Evolutionary conservation across 2,329 filamentous ascomycete genomes (phyloP), one percentile per base, ranked within the genome.

Genomic region (Phyllosticta paracitricarpa): DNA sequence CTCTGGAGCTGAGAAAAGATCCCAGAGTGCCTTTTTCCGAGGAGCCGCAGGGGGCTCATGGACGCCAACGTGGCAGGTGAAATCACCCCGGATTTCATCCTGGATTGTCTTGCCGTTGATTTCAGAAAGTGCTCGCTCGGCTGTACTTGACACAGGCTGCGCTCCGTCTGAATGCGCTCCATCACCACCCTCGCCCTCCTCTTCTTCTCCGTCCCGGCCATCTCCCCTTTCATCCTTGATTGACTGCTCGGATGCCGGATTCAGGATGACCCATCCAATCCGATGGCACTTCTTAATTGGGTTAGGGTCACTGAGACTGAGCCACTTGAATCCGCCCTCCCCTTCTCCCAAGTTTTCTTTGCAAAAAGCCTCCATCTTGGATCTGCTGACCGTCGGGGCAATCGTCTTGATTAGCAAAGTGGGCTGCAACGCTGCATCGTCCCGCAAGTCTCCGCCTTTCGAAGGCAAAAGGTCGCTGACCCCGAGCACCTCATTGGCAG

Each of bases 391-490:
- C 63, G 95, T 96, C 7, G 94, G 94, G 4, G 94, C 93, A 69
- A 99, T 91, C 0, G 94, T 99, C 79, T 99, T 99, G 80, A 99
- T 97, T 55, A 99, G 84, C 19, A 99, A 81, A 0, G 95, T 96
- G 14, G 94, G 94, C 72, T 96, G 91, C 66, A 88, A 86, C 33
- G 94, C 83, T 56, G 88, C 89, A 66, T 96, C 92, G 70, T 99
- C 94, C 48, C 91, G 86, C 58, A 97, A 83, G 65, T 97, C 93
- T 56, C 89, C 90, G 28, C 89, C 90, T 65, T 85, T 85, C 51
- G 86, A 87, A 35, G 94, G 91, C 14, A 97, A 84, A 56, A 97
- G 79, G 72, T 97, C 94, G 55, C 93, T 88, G 51, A 97, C 92
- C 58, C 93, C 91, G 26, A 97, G 81, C 3, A 96, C 91, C 74